Evolutionary conservation across 805 yeast genomes (phyloP).

Genomic region (Candida multigemmis): DNA sequence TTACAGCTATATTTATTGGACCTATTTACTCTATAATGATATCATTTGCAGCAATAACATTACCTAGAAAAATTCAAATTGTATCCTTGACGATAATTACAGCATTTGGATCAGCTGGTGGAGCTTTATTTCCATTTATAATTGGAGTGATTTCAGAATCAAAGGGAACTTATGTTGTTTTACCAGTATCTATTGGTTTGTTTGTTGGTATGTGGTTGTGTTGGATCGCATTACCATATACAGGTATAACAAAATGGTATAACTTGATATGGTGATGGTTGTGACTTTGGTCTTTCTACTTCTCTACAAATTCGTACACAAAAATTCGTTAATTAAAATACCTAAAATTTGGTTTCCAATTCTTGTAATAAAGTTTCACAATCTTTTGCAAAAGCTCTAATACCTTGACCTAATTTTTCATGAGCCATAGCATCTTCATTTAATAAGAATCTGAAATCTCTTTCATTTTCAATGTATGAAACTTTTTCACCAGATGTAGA

Average conservation of each 20-base stretch:
- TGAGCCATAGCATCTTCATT: conserved; percentile 99
- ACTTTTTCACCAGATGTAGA: conserved; percentile 54
- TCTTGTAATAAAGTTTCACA: conserved; percentile 66
- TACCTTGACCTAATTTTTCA: conserved; percentile 96
- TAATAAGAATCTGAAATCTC: conserved; percentile 79
- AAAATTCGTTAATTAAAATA: not conserved
- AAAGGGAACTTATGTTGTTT: conserved; percentile 38
- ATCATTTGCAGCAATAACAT: conserved; percentile 30
- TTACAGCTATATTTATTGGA: conserved; percentile 55
- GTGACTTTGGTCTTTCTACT: too few species aligned
- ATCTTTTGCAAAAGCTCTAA: conserved; percentile 93
- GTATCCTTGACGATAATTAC: conserved; percentile 42
- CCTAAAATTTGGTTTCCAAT: conserved; percentile 49
- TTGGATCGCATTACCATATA: conserved; percentile 36
- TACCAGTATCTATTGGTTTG: conserved; percentile 37
- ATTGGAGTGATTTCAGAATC: conserved; percentile 41
- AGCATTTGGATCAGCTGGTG: conserved; percentile 51
- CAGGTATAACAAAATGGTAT: too few species aligned
- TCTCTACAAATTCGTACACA: too few species aligned
- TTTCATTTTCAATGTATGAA: conserved; percentile 75
- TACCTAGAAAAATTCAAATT: conserved; percentile 45
- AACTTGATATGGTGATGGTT: too few species aligned
- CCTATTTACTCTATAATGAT: conserved; percentile 55
- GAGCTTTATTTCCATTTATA: conserved; percentile 46
- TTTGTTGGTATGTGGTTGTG: conserved; percentile 19